Conservation (phyloP, 2,329 filamentous ascomycete species). For the Colletotrichum tanaceti region DNA sequence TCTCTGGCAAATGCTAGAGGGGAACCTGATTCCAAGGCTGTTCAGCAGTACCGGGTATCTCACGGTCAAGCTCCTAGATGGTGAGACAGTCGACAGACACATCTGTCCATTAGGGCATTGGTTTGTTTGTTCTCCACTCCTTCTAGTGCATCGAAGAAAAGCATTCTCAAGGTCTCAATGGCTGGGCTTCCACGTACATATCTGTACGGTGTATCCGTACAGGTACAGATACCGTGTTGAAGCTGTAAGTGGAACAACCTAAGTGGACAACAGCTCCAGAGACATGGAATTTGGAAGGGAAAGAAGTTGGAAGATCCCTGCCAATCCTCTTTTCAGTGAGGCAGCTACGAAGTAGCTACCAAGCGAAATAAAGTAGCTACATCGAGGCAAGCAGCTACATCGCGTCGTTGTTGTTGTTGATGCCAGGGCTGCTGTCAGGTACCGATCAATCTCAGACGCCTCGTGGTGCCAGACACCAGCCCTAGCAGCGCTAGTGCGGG, state of each 20-base stretch:
- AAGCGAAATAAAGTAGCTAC: too few species aligned
- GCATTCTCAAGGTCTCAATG: neutral
- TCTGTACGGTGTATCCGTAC: neutral
- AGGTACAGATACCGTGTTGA: too few species aligned
- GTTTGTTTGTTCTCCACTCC: conserved; percentile 11
- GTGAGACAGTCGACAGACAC: conserved; percentile 31
- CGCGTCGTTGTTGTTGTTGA: conserved; percentile 9
- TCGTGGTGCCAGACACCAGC: conserved; percentile 13
- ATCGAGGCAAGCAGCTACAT: neutral
- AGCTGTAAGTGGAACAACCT: neutral
- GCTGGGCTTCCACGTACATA: neutral
- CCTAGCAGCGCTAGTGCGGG: conserved; percentile 16
- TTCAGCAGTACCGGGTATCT: neutral
- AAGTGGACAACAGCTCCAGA: neutral
- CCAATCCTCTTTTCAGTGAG: neutral
- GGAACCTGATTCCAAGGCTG: conserved; percentile 22
- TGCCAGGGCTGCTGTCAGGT: conserved; percentile 11
- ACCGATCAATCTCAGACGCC: conserved; percentile 15
- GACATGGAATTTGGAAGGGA: neutral
- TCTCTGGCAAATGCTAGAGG: neutral
- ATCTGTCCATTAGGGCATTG: conserved; percentile 2
- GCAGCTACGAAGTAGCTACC: too few species aligned
- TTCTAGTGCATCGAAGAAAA: conserved; percentile 7
- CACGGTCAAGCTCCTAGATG: conserved; percentile 33
- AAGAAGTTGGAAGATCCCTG: neutral